These are phyloP conservation scores for Ophiostoma sp. DNA, from an alignment of 2,329 filamentous ascomycete species.

Conservation along the genomic window DNA sequence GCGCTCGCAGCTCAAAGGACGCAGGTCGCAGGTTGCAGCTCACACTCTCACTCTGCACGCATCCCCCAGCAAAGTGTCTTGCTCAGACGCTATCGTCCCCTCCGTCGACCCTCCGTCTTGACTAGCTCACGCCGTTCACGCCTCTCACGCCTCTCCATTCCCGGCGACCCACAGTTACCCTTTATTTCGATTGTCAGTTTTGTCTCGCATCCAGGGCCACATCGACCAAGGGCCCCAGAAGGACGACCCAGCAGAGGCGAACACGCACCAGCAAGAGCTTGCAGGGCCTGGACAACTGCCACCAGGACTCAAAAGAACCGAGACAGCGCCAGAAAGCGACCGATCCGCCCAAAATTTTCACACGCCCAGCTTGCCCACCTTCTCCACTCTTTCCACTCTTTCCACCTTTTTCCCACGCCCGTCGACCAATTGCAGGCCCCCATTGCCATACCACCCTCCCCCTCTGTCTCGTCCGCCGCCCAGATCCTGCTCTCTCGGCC, in stretches of 20 bases:
- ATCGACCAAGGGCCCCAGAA: not conserved
- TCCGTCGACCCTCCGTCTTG: constrained; percentile 24
- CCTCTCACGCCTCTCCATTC: constrained; percentile 25
- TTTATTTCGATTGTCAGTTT: constrained; percentile 23
- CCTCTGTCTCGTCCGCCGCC: constrained; percentile 1
- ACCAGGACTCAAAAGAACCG: constrained; percentile 1
- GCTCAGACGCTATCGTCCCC: constrained; percentile 19
- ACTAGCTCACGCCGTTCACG: constrained; percentile 21
- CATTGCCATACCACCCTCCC: constrained; percentile 7
- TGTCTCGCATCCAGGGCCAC: constrained; percentile 11
- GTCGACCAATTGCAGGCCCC: constrained; percentile 20
- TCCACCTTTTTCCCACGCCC: constrained; percentile 18
- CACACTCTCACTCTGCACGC: constrained; percentile 1
- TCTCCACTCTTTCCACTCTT: not conserved
- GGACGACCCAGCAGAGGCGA: not conserved
- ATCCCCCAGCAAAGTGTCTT: not conserved
- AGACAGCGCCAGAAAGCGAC: not conserved
- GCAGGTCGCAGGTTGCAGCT: not conserved
- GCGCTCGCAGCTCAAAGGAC: not conserved
- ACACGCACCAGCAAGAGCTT: not conserved
- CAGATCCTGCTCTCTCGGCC: not conserved
- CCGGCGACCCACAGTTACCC: constrained; percentile 32
- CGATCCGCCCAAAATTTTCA: constrained; percentile 21
- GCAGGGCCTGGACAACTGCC: constrained; percentile 12
- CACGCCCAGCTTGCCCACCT: constrained; percentile 21